Base-by-base conservation (phyloP, 2,329 filamentous ascomycete species). In the Neopestalotiopsis clavispora region DNA sequence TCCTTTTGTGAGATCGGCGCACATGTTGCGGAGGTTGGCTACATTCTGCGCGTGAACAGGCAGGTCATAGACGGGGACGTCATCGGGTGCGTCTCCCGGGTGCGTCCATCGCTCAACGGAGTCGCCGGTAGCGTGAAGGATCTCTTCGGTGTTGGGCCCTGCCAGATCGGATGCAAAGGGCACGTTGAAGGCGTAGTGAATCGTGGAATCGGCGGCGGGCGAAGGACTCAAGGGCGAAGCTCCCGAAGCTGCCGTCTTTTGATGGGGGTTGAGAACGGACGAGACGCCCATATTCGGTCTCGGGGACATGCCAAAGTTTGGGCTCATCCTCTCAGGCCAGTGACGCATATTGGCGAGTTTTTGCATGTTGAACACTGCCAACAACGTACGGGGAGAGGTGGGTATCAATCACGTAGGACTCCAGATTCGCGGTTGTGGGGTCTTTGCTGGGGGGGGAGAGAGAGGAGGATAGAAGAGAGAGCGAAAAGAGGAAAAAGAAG, bases 121-220 rank as follows among this genome's bases (percentile, higher is more conserved):
- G 74, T 94, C 93, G 69, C 91, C 90, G 72, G 93, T 97, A 72
- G 95, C 94, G 83, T 98, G 95, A 70, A 98, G 89, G 76, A 99
- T 94, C 81, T 98, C 95, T 81, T 98, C 94, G 74, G 92, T 92
- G 77, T 98, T 94, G 72, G 96, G 96, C 42, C 96, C 96, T 71
- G 93, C 89, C 71, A 99, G 90, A 76, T 95, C 95, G 72, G 94
- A 97, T 74, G 94, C 91, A 83, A 98, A 98, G 70, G 96, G 96
- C 63, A 99, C 92, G 79, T 98, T 98, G 90, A 99, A 98, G 73
- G 94, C 95, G 80, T 97, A 92, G 81, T 97, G 94, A 81, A 98
- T 93, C 73, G 90, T 90, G 66, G 91, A 86, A 79, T 95, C 92
- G 78, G 91, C 87, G 71, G 91, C 86, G 72, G 92, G 90, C 69